Evolutionary conservation across 331 rosid species (phyloP).

Genomic region (Malus hybrid): DNA sequence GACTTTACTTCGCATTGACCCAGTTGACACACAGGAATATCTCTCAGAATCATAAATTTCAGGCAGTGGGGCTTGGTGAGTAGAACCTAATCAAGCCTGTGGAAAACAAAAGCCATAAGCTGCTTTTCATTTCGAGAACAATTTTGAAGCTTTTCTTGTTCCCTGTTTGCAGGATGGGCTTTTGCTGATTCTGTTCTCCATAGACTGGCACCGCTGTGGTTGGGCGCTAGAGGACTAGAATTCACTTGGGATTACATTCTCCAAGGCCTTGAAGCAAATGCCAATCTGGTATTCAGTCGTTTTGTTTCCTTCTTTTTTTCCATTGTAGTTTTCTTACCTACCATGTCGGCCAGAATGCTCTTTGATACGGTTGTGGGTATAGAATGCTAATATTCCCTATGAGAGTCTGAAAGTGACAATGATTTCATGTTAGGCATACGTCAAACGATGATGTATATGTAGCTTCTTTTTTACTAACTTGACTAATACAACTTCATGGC

Average conservation of each 20-base stretch:
- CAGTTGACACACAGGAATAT: slow-evolving; percentile 95
- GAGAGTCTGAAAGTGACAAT: not conserved
- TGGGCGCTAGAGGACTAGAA: slow-evolving; percentile 97
- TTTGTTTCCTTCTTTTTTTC: not conserved
- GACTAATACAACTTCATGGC: slow-evolving; percentile 3
- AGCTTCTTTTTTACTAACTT: not conserved
- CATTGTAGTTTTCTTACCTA: not conserved
- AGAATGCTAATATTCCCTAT: not conserved
- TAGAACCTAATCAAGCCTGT: slow-evolving; percentile 13
- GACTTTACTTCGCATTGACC: slow-evolving; percentile 95
- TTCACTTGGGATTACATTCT: slow-evolving; percentile 96
- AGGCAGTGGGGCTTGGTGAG: slow-evolving; percentile 97
- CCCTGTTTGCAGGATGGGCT: slow-evolving; percentile 77
- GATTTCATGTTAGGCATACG: not conserved
- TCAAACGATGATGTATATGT: not conserved
- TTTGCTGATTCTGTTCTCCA: slow-evolving; percentile 96
- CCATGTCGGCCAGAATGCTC: not conserved
- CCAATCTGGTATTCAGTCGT: slow-evolving; percentile 62
- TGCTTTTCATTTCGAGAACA: not conserved
- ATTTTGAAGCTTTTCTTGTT: slow-evolving; percentile 3
- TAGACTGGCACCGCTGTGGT: slow-evolving; percentile 96
- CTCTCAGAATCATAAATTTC: slow-evolving; percentile 96
- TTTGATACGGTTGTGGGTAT: not conserved
- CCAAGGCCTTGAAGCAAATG: slow-evolving; percentile 95
- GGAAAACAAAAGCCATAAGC: not conserved